Evolutionary conservation across 2,329 filamentous ascomycete species (phyloP).

Genomic region (Talaromyces sp.): DNA sequence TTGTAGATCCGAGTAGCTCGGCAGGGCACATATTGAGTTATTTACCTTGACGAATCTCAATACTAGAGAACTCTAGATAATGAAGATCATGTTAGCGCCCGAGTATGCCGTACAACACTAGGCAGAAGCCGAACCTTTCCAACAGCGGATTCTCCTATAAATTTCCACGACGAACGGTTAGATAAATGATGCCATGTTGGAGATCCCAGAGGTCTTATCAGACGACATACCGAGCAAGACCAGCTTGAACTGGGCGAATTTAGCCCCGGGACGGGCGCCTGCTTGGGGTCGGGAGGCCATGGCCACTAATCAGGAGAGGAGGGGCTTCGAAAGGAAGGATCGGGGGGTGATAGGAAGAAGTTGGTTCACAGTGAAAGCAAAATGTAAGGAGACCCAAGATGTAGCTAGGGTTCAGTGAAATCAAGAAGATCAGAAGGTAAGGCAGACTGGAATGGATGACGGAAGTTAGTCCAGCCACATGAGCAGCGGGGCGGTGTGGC

Average conservation of each 20-base stretch:
- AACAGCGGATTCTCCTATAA: conserved; percentile 90
- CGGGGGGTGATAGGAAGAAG: conserved; percentile 6
- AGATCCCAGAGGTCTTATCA: neutral
- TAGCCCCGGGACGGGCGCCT: conserved; percentile 67
- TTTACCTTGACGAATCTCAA: conserved; percentile 95
- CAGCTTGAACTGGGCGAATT: conserved; percentile 99
- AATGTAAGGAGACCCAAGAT: neutral
- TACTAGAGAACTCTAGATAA: conserved; percentile 85
- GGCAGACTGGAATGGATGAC: conserved; percentile 36
- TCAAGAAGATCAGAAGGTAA: conserved; percentile 22
- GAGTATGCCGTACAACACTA: conserved; percentile 12
- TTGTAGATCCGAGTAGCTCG: neutral
- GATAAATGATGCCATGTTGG: neutral
- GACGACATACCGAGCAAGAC: conserved; percentile 80
- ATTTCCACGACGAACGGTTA: conserved; percentile 43
- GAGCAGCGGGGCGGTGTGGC: conserved; percentile 29
- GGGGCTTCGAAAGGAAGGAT: neutral
- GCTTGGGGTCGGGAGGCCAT: conserved; percentile 88
- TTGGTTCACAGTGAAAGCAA: neutral
- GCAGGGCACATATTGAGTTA: neutral
- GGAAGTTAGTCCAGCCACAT: conserved; percentile 38
- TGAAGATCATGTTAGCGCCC: conserved; percentile 36
- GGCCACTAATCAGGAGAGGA: conserved; percentile 36
- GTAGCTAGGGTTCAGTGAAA: conserved; percentile 6
- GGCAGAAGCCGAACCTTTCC: conserved; percentile 72